A percentile compares a stretch with the other conserved stretches of the same genome.
These are phyloP conservation scores for Penicillium sp. DNA, from an alignment of 2,329 filamentous ascomycete species.

Conservation along the genomic window DNA sequence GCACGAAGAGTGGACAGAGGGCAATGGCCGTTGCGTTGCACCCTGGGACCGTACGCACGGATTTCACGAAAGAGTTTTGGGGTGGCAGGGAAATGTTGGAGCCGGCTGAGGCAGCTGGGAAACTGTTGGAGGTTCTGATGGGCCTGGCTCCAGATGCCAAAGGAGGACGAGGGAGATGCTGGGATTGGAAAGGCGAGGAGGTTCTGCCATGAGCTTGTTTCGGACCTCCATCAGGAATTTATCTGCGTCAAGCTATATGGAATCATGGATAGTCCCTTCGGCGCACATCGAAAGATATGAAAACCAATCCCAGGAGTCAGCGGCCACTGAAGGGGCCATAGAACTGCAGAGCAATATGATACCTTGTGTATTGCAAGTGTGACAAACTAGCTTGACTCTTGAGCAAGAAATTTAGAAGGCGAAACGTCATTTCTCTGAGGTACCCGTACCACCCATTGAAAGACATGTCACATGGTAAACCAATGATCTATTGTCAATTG, in stretches of 20 bases:
- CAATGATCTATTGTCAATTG: no score
- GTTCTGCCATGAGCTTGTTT: constrained; percentile 49
- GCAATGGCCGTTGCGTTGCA: constrained; percentile 69
- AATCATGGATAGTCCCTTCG: no score
- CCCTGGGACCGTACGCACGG: constrained; percentile 76
- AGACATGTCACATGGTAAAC: no score
- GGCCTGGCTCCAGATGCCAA: constrained; percentile 36
- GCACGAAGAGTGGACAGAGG: constrained; percentile 54
- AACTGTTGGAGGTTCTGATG: constrained; percentile 58
- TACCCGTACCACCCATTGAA: no score
- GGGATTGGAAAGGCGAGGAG: constrained; percentile 67
- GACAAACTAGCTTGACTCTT: no score
- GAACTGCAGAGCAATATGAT: not conserved
- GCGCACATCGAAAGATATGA: not conserved
- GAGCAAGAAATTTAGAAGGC: no score
- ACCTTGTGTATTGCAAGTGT: no score
- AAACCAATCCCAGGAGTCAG: not conserved
- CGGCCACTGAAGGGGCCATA: not conserved
- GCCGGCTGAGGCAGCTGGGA: constrained; percentile 62
- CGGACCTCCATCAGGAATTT: no score
- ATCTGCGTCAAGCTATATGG: no score
- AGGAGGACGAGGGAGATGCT: constrained; percentile 59
- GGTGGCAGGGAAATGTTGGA: constrained; percentile 63
- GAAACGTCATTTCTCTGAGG: no score
- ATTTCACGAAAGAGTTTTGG: constrained; percentile 70